phyloP scores from a whole-genome alignment of 2,329 filamentous ascomycete genomes.

The Sporothrix brasiliensis region DNA sequence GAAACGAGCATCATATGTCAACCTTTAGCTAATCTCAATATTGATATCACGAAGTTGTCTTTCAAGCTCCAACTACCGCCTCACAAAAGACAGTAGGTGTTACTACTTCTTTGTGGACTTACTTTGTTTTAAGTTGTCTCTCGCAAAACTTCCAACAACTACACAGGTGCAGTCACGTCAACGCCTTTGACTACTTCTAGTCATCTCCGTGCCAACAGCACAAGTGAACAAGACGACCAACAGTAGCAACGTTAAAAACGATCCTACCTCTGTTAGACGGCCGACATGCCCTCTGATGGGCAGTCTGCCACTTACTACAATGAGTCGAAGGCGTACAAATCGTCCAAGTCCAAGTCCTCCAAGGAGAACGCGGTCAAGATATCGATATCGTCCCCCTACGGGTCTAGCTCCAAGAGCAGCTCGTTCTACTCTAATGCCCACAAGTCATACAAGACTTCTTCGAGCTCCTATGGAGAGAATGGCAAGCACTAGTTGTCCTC shows the following conservation, averaged over 20 bases:
- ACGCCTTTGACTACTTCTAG: too few relatives aligned
- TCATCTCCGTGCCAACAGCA: too few relatives aligned
- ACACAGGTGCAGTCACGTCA: background rate
- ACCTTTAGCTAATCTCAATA: background rate
- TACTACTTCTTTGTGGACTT: background rate
- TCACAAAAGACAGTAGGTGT: background rate
- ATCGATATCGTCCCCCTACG: background rate
- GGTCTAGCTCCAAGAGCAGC: background rate
- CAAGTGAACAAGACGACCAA: background rate
- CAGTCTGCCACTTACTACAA: background rate
- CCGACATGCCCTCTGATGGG: background rate
- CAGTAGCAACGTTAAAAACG: background rate
- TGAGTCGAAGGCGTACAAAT: background rate
- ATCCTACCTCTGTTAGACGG: too few relatives aligned
- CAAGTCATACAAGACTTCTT: constrained; percentile 4
- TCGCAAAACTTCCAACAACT: background rate
- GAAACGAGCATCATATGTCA: background rate
- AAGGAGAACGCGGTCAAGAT: constrained; percentile 8
- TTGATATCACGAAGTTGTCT: background rate
- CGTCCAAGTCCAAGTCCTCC: background rate
- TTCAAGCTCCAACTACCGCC: background rate
- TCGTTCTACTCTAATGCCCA: background rate
- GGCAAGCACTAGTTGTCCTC: background rate
- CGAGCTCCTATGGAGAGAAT: background rate
- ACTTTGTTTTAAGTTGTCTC: background rate